Evolutionary conservation across 2,329 filamentous ascomycete genomes (phyloP).

Genomic region (Colletotrichum lindemuthianum): DNA sequence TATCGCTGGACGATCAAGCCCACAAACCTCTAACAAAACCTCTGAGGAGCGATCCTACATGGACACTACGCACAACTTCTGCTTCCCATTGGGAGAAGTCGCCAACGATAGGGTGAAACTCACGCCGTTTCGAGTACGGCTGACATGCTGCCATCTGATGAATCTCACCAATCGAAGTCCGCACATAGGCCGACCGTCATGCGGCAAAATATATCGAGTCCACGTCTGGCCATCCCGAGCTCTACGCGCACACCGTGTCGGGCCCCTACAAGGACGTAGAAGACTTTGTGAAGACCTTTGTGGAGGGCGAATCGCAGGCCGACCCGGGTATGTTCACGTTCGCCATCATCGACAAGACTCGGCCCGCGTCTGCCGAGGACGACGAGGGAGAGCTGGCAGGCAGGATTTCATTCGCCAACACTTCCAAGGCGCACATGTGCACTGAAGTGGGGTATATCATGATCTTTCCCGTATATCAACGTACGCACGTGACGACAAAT

Average conservation of each 20-base stretch:
- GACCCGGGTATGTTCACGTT: slow-evolving; percentile 32
- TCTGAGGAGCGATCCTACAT: slow-evolving; percentile 2
- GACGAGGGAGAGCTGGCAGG: slow-evolving; percentile 43
- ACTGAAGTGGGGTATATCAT: slow-evolving; percentile 49
- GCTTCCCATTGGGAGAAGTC: slow-evolving; percentile 16
- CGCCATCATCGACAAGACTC: slow-evolving; percentile 45
- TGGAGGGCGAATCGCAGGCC: slow-evolving; percentile 26
- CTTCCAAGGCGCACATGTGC: slow-evolving; percentile 35
- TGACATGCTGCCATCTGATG: slow-evolving; percentile 1
- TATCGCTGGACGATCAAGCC: not conserved
- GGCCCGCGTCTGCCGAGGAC: slow-evolving; percentile 39
- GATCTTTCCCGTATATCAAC: slow-evolving; percentile 46
- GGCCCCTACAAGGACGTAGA: slow-evolving; percentile 35
- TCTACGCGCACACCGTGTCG: slow-evolving; percentile 38
- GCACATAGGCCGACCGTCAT: slow-evolving; percentile 32
- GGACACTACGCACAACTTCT: slow-evolving; percentile 8
- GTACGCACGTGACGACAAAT: slow-evolving; percentile 48
- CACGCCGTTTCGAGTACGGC: slow-evolving; percentile 31
- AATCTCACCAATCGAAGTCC: not conserved
- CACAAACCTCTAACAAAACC: not conserved
- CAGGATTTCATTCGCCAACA: slow-evolving; percentile 41
- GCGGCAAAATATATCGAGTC: slow-evolving; percentile 29
- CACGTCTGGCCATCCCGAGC: slow-evolving; percentile 29
- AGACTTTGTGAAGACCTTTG: slow-evolving; percentile 32
- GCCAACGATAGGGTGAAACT: slow-evolving; percentile 37